phyloP scores from a whole-genome alignment of 1,139 yeast genomes.

The Diutina siamensis region DNA sequence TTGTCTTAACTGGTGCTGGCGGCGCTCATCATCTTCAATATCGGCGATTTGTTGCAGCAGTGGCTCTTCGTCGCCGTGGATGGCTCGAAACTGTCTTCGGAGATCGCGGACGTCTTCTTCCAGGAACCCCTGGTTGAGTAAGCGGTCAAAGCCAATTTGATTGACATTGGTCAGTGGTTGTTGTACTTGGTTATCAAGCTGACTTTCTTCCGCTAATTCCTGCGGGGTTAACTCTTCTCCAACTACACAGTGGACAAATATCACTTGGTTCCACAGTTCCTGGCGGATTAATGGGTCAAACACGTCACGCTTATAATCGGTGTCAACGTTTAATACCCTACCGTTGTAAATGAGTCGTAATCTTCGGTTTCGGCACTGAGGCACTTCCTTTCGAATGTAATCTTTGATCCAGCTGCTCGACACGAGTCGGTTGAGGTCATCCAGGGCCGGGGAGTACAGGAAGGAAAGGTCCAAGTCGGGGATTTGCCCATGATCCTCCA shows the following conservation, averaged over 20 bases:
- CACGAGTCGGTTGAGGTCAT: slow-evolving; percentile 22
- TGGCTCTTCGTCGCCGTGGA: slow-evolving; percentile 43
- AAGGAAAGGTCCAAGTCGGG: slow-evolving; percentile 22
- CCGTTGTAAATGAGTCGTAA: slow-evolving; percentile 70
- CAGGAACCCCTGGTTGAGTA: slow-evolving; percentile 73
- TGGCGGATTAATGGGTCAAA: slow-evolving; percentile 8
- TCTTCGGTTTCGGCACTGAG: slow-evolving; percentile 22
- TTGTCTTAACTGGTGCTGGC: slow-evolving; percentile 37
- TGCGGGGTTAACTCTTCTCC: slow-evolving; percentile 54
- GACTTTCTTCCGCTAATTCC: slow-evolving; percentile 56
- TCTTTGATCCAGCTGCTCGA: slow-evolving; percentile 21
- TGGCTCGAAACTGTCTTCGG: slow-evolving; percentile 59
- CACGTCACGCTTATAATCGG: slow-evolving; percentile 30
- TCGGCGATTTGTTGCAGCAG: slow-evolving; percentile 24
- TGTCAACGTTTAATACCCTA: slow-evolving; percentile 48
- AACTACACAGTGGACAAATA: slow-evolving; percentile 71
- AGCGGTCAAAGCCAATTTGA: slow-evolving; percentile 75
- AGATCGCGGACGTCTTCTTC: slow-evolving; percentile 63
- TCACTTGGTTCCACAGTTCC: slow-evolving; percentile 8
- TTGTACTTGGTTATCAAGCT: slow-evolving; percentile 31
- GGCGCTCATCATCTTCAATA: slow-evolving; percentile 29
- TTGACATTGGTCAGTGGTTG: slow-evolving; percentile 40
- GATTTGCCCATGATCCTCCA: slow-evolving; percentile 10
- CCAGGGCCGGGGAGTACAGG: slow-evolving; percentile 19
- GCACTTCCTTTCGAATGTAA: slow-evolving; percentile 19